Evolutionary conservation across 129 eudicot species (phyloP).

Genomic region (Flaveria trinervia): DNA sequence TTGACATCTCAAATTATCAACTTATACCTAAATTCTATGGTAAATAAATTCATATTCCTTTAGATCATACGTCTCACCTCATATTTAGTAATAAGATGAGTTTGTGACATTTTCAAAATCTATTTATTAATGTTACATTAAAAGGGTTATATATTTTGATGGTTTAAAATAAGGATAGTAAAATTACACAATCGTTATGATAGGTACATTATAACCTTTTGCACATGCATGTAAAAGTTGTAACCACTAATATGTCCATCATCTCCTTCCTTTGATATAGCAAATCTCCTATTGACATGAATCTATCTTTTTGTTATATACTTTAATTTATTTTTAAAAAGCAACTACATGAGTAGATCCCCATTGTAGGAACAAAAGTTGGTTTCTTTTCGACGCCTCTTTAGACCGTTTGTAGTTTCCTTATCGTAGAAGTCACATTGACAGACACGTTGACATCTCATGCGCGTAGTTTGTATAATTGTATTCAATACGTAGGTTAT

Average conservation of each 20-base stretch:
- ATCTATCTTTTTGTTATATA: background rate
- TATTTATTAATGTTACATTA: background rate
- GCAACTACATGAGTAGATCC: conserved; percentile 25
- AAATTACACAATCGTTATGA: background rate
- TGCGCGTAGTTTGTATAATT: background rate
- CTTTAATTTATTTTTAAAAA: conserved; percentile 3
- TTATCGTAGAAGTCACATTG: conserved; percentile 10
- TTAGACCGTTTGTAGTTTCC: conserved; percentile 16
- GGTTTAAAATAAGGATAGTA: background rate
- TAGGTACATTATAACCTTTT: background rate
- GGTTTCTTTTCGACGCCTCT: background rate
- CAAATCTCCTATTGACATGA: conserved; percentile 4
- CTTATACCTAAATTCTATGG: too few relatives aligned
- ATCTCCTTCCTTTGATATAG: conserved; percentile 22
- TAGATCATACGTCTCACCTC: too few relatives aligned
- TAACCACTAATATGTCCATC: conserved; percentile 1
- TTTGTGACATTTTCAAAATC: background rate
- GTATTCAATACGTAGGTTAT: background rate
- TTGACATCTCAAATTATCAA: too few relatives aligned
- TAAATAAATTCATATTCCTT: too few relatives aligned
- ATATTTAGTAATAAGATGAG: background rate
- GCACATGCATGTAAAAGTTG: conserved; percentile 13
- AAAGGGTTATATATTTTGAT: background rate
- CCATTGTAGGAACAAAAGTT: background rate
- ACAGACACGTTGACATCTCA: conserved; percentile 7